Evolutionary conservation across 176 grass and related monocot genomes (phyloP), one percentile per base, ranked within the genome.

Genomic region (Calamus simplicifolius): DNA sequence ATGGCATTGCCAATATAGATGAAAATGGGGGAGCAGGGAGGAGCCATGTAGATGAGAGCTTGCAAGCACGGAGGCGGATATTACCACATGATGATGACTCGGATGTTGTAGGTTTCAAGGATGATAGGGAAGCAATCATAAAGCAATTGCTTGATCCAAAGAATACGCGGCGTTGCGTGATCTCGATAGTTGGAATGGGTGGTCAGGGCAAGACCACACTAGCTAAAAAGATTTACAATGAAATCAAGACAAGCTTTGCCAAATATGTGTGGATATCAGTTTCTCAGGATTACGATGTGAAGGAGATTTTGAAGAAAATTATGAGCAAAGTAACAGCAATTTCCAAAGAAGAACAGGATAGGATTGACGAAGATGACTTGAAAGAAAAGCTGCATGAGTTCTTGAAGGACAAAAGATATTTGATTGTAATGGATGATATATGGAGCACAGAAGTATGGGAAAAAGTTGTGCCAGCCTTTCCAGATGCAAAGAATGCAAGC

Each of bases 401-500:
- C 38, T 63, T 63, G 43, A 21, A 49, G 16, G 6, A 49, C 5
- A 26, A 16, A 18, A 63, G 18, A 16, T 50, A 49, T 49, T 18
- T 63, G 19, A 49, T 63, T 16, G 61, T 25, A 3, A 5, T 63
- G 18, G 61, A 63, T 49, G 38, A 63, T 49, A 21, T 63, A 3
- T 63, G 43, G 61, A 63, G 38, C 13, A 50, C 5, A 23, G 61
- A 63, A 49, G 19, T 50, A 8, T 63, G 61, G 61, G 7, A 63
- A 19, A 29, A 49, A 48, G 16, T 63, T 49, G 48, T 15, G 43
- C 3, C 3, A 63, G 61, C 18, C 13, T 10, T 63, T 49, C 61
- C 61, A 25, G 10, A 49, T 63, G 29, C 10, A 13, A 16, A 4
- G 3, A 49, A 63, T 17, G 61, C 18, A 23, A 63, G 61, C 6